Evolutionary conservation across 106 monocot species (phyloP), one percentile per base, ranked within the genome.

Genomic region (Allium fistulosum): DNA sequence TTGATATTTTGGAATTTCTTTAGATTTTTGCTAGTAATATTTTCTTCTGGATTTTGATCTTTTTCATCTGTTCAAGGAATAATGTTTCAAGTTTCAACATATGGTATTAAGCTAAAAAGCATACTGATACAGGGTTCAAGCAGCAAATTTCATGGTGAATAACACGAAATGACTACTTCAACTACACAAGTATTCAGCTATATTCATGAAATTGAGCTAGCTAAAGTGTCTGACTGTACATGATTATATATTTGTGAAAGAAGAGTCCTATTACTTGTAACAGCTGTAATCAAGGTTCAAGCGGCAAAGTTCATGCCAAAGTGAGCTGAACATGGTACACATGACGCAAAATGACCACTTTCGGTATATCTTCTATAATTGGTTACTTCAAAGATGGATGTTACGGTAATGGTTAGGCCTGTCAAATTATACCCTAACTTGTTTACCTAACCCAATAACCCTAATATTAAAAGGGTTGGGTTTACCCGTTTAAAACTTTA

Each of bases 1-100:
- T 82, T 63, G 18, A 82, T 80, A 62, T 48, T 88, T 63, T 71
- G 59, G 26, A 84, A 75, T 53, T 89, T 84, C 70, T 79, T 81
- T 48, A 37, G 37, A 37, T 74, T 72, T 51, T 76, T 79, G 50
- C 76, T 74, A 46, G 18, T 60, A 17, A 73, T 75, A 17, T n/a
- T 49, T 49, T 51, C 67, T 9, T 46, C 50, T 0, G 73, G 57
- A 28, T 14, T 27, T 49, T 8, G 72, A 68, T 46, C 13, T 9
- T 67, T 67, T 9, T 67, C 61, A 57, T 49, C 78, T 73, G 78
- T 48, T 14, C 18, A 51, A 18, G 46, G 7, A 69, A 68, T 49
- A 46, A 11, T 37, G 2, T 37, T 37, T 37, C 37, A 37, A 37
- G 37, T 37, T 37, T 37, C 37, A 37, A 37, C 5, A 37, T 5